Percentiles rank a stretch among this genome's conserved stretches.
phyloP scores from a whole-genome alignment of 1,284 basidiomycete genomes.

The Ceratobasidium sp. region DNA sequence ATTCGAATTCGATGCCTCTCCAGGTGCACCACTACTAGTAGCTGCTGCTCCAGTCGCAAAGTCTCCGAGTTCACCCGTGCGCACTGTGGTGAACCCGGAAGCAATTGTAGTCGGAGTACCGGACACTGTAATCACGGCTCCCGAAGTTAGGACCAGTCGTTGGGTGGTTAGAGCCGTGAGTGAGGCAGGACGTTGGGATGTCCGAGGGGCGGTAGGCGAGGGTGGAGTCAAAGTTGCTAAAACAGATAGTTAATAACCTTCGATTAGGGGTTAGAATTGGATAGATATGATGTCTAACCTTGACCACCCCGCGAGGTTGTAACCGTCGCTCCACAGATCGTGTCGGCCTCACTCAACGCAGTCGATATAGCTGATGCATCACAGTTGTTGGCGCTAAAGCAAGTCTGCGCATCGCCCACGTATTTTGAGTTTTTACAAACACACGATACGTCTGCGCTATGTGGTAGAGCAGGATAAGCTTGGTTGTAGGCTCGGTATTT shows the following conservation, averaged over 20 bases:
- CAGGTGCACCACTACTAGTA: not conserved
- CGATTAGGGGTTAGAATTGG: not conserved
- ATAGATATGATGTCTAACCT: not conserved
- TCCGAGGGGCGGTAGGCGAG: not conserved
- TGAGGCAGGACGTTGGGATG: not conserved
- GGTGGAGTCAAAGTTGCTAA: not conserved
- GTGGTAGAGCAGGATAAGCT: too few relatives aligned
- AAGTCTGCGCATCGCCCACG: not conserved
- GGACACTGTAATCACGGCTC: conserved; percentile 18
- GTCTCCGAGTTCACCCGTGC: not conserved
- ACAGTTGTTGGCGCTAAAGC: conserved; percentile 3
- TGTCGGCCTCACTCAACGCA: not conserved
- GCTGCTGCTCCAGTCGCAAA: not conserved
- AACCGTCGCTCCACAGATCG: not conserved
- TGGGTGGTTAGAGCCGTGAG: not conserved
- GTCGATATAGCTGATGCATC: not conserved
- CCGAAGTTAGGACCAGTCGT: conserved; percentile 2
- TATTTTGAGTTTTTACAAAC: not conserved
- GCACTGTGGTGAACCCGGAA: conserved; percentile 7
- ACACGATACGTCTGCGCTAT: not conserved
- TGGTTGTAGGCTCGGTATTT: not conserved
- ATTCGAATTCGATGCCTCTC: not conserved
- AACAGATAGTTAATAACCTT: not conserved
- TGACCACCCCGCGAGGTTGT: not conserved
- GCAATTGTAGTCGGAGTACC: conserved; percentile 3